These are phyloP conservation scores for Dactylella cylindrospora DNA, from an alignment of 2,329 filamentous ascomycete species.

Conservation along the genomic window DNA sequence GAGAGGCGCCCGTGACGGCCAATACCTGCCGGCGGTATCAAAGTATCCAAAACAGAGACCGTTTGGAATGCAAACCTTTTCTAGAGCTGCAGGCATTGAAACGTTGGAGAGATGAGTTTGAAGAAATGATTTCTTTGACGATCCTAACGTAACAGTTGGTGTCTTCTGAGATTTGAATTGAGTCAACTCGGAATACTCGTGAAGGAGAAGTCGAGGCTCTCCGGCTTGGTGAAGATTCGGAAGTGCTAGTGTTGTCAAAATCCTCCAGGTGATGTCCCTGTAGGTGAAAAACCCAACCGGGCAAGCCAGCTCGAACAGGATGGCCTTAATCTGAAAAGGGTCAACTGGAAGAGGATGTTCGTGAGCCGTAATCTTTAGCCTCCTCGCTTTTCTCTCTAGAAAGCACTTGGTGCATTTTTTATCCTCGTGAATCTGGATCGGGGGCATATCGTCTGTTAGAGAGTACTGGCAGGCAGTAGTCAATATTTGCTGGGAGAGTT, in stretches of 20 bases:
- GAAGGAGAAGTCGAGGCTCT: conserved; percentile 49
- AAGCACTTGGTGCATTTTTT: conserved; percentile 52
- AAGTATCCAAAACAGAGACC: conserved; percentile 57
- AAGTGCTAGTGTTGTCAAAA: conserved; percentile 48
- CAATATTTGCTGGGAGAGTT: conserved; percentile 51
- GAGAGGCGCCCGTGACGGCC: conserved; percentile 51
- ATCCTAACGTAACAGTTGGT: conserved; percentile 53
- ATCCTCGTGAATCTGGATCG: conserved; percentile 50
- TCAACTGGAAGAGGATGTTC: conserved; percentile 54
- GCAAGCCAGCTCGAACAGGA: conserved; percentile 54
- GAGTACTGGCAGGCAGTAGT: conserved; percentile 51
- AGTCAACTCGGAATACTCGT: conserved; percentile 51
- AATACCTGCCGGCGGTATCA: conserved; percentile 53
- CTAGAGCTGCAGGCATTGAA: conserved; percentile 53
- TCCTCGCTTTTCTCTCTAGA: conserved; percentile 48
- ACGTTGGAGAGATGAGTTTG: conserved; percentile 57
- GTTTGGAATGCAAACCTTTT: conserved; percentile 56
- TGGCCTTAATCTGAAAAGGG: conserved; percentile 49
- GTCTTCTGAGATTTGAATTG: conserved; percentile 44
- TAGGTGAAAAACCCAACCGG: conserved; percentile 52
- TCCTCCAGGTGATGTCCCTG: conserved; percentile 54
- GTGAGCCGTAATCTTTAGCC: conserved; percentile 52
- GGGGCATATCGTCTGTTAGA: conserved; percentile 42
- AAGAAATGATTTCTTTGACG: conserved; percentile 56
- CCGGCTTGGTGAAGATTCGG: conserved; percentile 6